Evolutionary conservation across 352 stramenopile genomes (phyloP).

Genomic region (Phytophthora cryptogea): DNA sequence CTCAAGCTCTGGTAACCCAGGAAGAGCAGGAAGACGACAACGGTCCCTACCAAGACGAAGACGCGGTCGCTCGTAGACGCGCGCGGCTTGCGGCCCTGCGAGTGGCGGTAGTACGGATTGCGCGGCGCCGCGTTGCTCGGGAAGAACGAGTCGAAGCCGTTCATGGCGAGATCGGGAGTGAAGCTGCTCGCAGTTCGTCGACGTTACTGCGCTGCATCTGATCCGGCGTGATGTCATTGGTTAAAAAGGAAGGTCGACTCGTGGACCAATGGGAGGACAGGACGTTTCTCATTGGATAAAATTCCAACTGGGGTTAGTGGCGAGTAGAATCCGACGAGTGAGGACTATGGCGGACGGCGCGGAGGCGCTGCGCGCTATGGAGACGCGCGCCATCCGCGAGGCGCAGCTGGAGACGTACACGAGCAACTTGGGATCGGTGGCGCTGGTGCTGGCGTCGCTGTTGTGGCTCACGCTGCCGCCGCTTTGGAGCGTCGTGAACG

Average conservation of each 20-base stretch:
- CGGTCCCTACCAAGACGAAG: slow-evolving; percentile 64
- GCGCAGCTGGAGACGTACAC: slow-evolving; percentile 69
- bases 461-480: slow-evolving; percentile 64
- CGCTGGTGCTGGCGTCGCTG: slow-evolving; percentile 41
- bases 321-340: slow-evolving; percentile 10
- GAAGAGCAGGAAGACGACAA: slow-evolving; percentile 76
- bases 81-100: slow-evolving; percentile 32
- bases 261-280: slow-evolving; percentile 5
- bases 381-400: slow-evolving; percentile 68
- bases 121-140: slow-evolving; percentile 54
- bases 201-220: slow-evolving; percentile 6
- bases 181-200: background rate
- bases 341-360: slow-evolving; percentile 23
- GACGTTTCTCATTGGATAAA: slow-evolving; percentile 20
- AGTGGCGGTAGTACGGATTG: slow-evolving; percentile 87
- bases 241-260: slow-evolving; percentile 3
- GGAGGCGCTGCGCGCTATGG: slow-evolving; percentile 57
- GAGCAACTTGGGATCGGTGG: slow-evolving; percentile 48
- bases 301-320: slow-evolving; percentile 4
- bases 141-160: slow-evolving; percentile 74
- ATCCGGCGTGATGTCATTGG: slow-evolving; percentile 18
- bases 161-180: slow-evolving; percentile 39
- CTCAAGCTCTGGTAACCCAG: slow-evolving; percentile 50
- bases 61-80: slow-evolving; percentile 54
- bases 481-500: slow-evolving; percentile 72